Base-by-base conservation (phyloP, 495 filamentous ascomycete genomes). In the Penicillium ochrochloron region DNA sequence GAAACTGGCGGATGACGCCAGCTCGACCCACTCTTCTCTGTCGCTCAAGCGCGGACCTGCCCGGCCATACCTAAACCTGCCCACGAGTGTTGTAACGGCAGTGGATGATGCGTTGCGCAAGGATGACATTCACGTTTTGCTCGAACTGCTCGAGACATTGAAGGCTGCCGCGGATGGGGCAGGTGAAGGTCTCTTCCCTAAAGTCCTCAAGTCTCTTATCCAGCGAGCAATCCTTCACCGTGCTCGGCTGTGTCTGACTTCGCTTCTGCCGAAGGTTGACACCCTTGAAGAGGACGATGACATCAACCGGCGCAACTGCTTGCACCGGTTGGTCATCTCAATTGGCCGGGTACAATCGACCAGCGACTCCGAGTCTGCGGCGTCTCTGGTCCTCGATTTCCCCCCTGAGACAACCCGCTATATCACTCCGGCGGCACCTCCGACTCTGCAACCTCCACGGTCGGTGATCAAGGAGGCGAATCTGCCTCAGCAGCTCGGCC, bases 221-320 rank as follows among this genome's bases (percentile, higher is more conserved):
- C 94, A 97, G 71, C 86, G 94, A 17, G 84, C 90, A 1, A 94
- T 97, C 57, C 87, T 90, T 6, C 88, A 86, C 64, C 86, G 86
- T 55, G 84, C 92, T 2, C 87, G 83, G 64, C 69, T 75, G 17
- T 94, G 87, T 66, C 89, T 97, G 61, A 76, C 83, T n/a, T 80
- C 82, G 44, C 83, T 97, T 1, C 75, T 99, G 8, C 78, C 78
- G 6, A 79, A 86, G 19, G 84, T 94, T 35, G 83, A 85, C 7
- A 85, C 84, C 3, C 81, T 98, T 2, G 88, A 96, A 53, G 93
- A 97, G 68, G 86, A 91, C 3, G 90, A 94, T 69, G 95, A 97
- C 75, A 91, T 98, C 66, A 96, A 97, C 75, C 88, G 89, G 67
- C 91, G 94, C 11, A 99, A 97, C 70, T 94, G 92, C 69, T 86